phyloP scores from a whole-genome alignment of 352 stramenopile genomes.

The Stramenopiles sp. region DNA sequence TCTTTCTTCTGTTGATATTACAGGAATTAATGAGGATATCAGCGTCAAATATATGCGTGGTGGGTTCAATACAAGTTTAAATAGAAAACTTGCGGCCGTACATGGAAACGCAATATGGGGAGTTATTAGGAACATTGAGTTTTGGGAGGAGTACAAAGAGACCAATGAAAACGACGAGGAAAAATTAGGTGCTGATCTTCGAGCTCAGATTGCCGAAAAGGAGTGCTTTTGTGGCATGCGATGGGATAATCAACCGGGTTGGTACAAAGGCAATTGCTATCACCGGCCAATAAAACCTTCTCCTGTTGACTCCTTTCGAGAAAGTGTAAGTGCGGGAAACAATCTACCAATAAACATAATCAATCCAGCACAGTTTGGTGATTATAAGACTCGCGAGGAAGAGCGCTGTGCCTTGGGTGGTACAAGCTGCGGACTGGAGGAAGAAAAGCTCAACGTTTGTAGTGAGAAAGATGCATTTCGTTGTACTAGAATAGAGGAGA shows the following conservation, averaged over 20 bases:
- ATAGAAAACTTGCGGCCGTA: background rate
- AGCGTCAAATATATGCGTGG: background rate
- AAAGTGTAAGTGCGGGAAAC: background rate
- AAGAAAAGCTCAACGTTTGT: background rate
- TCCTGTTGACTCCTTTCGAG: background rate
- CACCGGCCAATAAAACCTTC: background rate
- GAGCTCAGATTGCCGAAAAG: background rate
- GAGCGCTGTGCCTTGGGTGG: background rate
- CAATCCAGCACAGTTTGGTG: background rate
- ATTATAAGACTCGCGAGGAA: background rate
- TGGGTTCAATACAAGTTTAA: background rate
- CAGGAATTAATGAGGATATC: too few relatives aligned
- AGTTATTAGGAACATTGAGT: background rate
- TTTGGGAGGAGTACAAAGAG: background rate
- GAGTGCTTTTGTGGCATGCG: background rate
- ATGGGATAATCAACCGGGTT: background rate
- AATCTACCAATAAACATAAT: background rate
- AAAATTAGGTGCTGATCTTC: background rate
- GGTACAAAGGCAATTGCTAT: slow-evolving; percentile 6
- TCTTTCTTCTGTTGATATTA: background rate
- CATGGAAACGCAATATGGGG: background rate
- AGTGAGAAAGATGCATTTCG: background rate
- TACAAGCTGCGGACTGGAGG: background rate
- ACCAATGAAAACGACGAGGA: background rate
- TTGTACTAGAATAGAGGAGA: background rate